These are phyloP conservation scores for Suillus hirtellus DNA, from an alignment of 768 basidiomycete species.

Conservation along the genomic window DNA sequence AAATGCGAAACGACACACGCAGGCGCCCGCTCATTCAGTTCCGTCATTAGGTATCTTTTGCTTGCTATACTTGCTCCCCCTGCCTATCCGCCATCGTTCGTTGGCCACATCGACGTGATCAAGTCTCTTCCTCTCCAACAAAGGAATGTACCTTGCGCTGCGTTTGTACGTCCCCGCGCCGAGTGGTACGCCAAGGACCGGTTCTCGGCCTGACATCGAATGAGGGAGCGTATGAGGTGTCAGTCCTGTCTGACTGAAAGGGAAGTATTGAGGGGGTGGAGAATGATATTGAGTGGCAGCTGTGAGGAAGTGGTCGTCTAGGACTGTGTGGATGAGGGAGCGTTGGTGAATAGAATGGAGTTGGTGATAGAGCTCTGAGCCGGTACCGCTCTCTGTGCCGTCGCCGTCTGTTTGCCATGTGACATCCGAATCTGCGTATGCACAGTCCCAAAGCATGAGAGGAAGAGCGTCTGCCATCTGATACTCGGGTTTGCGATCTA, in stretches of 20 bases:
- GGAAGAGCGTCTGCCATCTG: constrained; percentile 93
- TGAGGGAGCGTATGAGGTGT: neutral
- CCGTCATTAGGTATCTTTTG: neutral
- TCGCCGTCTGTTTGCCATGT: neutral
- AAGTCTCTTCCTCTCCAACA: neutral
- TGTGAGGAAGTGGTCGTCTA: neutral
- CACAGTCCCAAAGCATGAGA: neutral
- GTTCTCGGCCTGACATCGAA: neutral
- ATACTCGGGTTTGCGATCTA: constrained; percentile 82
- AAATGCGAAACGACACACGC: neutral
- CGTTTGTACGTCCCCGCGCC: neutral
- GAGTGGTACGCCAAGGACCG: neutral
- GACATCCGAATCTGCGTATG: neutral
- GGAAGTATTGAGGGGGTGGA: constrained; percentile 1
- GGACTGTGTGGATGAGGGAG: neutral
- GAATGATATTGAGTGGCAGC: neutral
- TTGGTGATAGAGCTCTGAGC: neutral
- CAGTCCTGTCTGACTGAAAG: neutral
- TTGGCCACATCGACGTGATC: constrained; percentile 2
- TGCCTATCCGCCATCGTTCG: neutral
- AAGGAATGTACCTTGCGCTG: neutral
- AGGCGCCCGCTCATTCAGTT: neutral
- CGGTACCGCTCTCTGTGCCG: neutral
- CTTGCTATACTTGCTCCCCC: constrained; percentile 1
- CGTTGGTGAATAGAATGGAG: neutral